Conservation (phyloP, 305 asterid species). For the Fraxinus sp. region DNA sequence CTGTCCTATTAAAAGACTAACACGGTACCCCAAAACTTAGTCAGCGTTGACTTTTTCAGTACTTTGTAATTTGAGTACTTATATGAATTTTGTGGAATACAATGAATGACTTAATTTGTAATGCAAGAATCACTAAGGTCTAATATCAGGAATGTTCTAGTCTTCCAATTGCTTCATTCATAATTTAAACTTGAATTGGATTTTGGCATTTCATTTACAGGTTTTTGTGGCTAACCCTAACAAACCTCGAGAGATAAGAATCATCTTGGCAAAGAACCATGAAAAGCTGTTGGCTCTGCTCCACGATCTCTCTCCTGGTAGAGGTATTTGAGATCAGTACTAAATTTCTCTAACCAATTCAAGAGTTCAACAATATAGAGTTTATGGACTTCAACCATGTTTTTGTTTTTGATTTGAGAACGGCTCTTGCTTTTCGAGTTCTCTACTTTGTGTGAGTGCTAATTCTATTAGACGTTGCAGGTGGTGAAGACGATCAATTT, state of each 20-base stretch:
- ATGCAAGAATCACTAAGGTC: neutral
- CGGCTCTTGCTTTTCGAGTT: neutral
- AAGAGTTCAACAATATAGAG: neutral
- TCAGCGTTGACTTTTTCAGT: neutral
- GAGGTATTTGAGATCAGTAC: constrained; percentile 3
- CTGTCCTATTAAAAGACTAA: neutral
- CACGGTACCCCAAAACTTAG: neutral
- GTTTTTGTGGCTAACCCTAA: constrained; percentile 97
- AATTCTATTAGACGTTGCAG: constrained; percentile 41
- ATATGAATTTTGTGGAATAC: neutral
- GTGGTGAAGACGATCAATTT: constrained; percentile 92
- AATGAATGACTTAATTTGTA: neutral
- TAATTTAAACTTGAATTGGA: constrained; percentile 17
- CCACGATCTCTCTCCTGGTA: neutral
- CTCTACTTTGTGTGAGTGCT: constrained; percentile 15
- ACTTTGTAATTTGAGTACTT: neutral
- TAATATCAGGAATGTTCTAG: neutral
- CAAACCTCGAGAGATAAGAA: constrained; percentile 86
- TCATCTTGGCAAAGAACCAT: constrained; percentile 17
- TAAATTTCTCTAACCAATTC: neutral
- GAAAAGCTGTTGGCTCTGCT: neutral
- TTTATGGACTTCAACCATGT: constrained; percentile 4
- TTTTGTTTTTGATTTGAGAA: neutral
- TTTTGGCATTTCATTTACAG: constrained; percentile 36
- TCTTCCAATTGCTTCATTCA: constrained; percentile 9